A percentile compares a stretch with the other conserved stretches of the same genome.
These are phyloP conservation scores for Letharia lupina DNA, from an alignment of 495 filamentous ascomycete species.

Conservation along the genomic window DNA sequence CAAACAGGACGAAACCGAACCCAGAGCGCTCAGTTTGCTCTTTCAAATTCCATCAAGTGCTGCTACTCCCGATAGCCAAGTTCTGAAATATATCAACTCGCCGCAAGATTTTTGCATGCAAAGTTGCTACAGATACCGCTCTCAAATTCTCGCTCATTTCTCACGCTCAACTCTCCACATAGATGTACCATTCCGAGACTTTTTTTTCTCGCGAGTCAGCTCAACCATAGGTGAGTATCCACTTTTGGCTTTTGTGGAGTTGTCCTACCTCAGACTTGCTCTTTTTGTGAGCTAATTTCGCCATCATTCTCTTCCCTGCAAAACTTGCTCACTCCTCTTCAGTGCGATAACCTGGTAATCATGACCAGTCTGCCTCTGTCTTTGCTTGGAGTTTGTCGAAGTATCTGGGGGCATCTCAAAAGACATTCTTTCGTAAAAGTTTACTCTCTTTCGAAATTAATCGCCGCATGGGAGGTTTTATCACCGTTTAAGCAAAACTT, in stretches of 20 bases:
- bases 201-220: neutral
- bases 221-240: neutral
- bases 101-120: neutral
- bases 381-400: neutral
- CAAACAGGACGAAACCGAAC: neutral
- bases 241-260: neutral
- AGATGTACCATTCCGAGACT: neutral
- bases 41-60: neutral
- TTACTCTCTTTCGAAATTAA: neutral
- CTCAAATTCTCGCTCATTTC: neutral
- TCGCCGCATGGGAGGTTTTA: neutral
- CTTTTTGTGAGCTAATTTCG: neutral
- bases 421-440: neutral
- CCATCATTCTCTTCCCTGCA: neutral
- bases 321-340: neutral
- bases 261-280: neutral
- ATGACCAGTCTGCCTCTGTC: neutral
- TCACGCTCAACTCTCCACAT: neutral
- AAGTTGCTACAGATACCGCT: neutral
- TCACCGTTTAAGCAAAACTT: neutral
- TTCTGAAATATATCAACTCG: too few relatives aligned
- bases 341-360: neutral
- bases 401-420: neutral
- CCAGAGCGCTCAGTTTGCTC: neutral
- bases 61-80: neutral